A percentile compares a stretch with the other conserved stretches of the same genome.
These are phyloP conservation scores for Isoetes engelmannii DNA, from an alignment of 83 land plant genomes.

Conservation along the genomic window DNA sequence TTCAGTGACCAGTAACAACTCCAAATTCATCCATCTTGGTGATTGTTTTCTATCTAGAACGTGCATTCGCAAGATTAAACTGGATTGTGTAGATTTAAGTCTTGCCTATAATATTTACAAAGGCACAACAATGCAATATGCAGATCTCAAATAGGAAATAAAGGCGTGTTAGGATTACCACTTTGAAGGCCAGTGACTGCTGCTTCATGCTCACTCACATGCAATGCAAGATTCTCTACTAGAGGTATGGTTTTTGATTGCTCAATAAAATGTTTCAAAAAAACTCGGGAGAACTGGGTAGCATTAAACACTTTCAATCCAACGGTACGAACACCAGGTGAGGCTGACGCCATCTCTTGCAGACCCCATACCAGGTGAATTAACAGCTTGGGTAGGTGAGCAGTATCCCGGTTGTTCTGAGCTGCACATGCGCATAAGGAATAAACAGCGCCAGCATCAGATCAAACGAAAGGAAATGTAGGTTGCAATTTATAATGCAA, in stretches of 20 bases:
- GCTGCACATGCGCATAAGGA: constrained; percentile 33
- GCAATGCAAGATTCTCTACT: constrained; percentile 42
- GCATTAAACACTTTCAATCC: constrained; percentile 61
- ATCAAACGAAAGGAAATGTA: background rate
- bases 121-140: background rate
- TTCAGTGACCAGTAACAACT: background rate
- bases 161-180: constrained; percentile 22
- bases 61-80: background rate
- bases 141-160: background rate
- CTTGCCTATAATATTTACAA: background rate
- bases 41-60: too few species aligned
- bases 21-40: background rate
- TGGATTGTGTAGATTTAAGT: background rate
- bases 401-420: constrained; percentile 54
- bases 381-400: constrained; percentile 71
- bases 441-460: constrained; percentile 11
- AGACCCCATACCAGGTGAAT: constrained; percentile 60
- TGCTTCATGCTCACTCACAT: constrained; percentile 46
- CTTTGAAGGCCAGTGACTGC: constrained; percentile 16
- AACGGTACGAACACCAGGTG: constrained; percentile 22
- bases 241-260: constrained; percentile 42
- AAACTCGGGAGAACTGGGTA: constrained; percentile 51
- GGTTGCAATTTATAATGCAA: background rate
- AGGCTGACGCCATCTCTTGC: constrained; percentile 45
- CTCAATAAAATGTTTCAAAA: constrained; percentile 68